A percentile compares a stretch with the other conserved stretches of the same genome.
Evolutionary conservation across 2,329 filamentous ascomycete genomes (phyloP).

Genomic region (Curvularia eragrostidis): DNA sequence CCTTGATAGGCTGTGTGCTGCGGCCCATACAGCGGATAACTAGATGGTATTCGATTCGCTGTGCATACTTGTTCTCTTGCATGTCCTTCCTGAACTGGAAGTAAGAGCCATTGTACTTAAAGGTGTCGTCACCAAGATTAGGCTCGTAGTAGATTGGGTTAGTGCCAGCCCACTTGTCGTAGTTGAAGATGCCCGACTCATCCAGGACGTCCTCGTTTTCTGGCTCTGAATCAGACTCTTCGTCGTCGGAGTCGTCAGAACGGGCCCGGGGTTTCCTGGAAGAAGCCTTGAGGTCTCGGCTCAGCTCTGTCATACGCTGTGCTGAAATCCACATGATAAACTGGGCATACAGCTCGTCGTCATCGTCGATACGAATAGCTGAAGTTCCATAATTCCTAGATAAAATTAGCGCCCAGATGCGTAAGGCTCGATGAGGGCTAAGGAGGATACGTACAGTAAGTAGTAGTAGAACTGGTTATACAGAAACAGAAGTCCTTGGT

Average conservation of each 20-base stretch:
- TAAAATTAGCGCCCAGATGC: not conserved
- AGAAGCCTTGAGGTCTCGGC: constrained; percentile 50
- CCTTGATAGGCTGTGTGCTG: constrained; percentile 57
- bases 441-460: constrained; percentile 11
- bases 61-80: constrained; percentile 24
- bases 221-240: not conserved
- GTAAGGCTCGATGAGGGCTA: constrained; percentile 33
- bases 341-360: constrained; percentile 53
- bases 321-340: constrained; percentile 55
- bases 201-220: constrained; percentile 29
- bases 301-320: constrained; percentile 48
- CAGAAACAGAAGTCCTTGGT: constrained; percentile 49
- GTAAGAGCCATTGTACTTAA: constrained; percentile 52
- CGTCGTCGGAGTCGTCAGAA: constrained; percentile 24
- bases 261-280: constrained; percentile 35
- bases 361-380: constrained; percentile 53
- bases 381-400: constrained; percentile 48
- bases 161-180: constrained; percentile 57
- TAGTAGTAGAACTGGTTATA: constrained; percentile 32
- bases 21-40: constrained; percentile 56
- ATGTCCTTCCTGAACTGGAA: constrained; percentile 50
- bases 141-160: constrained; percentile 59
- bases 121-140: constrained; percentile 54
- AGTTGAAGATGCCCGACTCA: constrained; percentile 55
- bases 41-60: constrained; percentile 11